Percentiles rank a stretch among this genome's conserved stretches.
Evolutionary conservation across 2,329 filamentous ascomycete species (phyloP).

Genomic region (Pleomassaria siparia): DNA sequence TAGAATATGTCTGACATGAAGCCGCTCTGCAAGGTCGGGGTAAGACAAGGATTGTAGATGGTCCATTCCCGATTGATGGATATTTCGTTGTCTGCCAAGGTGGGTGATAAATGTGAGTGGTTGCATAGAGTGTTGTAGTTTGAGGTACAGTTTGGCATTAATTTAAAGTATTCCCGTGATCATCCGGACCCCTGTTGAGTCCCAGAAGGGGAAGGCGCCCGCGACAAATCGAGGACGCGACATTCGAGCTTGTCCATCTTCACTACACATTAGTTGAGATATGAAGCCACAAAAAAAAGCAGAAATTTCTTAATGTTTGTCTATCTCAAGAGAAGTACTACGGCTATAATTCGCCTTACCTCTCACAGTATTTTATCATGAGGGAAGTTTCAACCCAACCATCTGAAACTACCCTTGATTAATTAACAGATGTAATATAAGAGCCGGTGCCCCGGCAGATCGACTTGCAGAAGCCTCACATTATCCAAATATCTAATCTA

Average conservation of each 20-base stretch:
- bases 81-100: conserved; percentile 4
- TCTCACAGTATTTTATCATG: no score
- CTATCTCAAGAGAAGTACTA: no score
- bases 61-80: conserved; percentile 15
- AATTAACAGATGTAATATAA: conserved; percentile 8
- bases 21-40: not conserved
- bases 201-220: conserved; percentile 9
- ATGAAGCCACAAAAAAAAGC: no score
- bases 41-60: not conserved
- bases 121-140: conserved; percentile 9
- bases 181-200: conserved; percentile 6
- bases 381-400: not conserved
- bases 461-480: conserved; percentile 5
- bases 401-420: not conserved
- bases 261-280: not conserved
- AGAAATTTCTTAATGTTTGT: no score
- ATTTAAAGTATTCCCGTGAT: conserved; percentile 28
- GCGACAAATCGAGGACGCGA: not conserved
- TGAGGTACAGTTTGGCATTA: conserved; percentile 15
- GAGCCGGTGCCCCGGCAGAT: conserved; percentile 14
- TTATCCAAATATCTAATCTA: conserved; percentile 14
- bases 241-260: no score
- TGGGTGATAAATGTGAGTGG: conserved; percentile 11
- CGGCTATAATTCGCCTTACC: no score
- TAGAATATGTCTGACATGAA: not conserved